phyloP scores from a whole-genome alignment of 805 yeast species.

The Candida railenensis region DNA sequence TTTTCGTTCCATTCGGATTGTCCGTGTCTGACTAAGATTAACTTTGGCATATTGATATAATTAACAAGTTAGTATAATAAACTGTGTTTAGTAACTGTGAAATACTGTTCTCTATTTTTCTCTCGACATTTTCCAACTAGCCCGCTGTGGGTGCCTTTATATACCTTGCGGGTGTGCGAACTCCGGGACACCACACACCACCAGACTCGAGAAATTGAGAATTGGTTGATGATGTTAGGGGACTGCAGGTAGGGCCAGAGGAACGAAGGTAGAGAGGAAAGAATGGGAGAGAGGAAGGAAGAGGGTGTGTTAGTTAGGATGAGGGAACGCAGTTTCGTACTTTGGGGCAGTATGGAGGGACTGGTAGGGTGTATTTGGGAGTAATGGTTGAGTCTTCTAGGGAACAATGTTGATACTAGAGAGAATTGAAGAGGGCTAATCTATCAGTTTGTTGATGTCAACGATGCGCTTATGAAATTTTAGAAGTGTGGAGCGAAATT shows the following conservation, averaged over 20 bases:
- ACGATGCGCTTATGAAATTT: conserved; percentile 2
- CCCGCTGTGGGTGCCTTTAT: conserved; percentile 2
- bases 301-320: no score
- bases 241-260: conserved; percentile 5
- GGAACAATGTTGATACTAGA: background rate
- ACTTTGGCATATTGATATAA: conserved; percentile 47
- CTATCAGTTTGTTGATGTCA: background rate
- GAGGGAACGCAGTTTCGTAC: no score
- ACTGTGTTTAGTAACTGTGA: background rate
- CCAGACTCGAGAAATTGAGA: no score
- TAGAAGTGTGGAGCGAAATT: no score
- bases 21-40: conserved; percentile 96
- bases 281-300: conserved; percentile 2
- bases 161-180: conserved; percentile 5
- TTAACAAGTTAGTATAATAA: background rate
- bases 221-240: background rate
- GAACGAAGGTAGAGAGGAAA: background rate
- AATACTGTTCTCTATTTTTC: no score
- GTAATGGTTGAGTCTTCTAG: background rate
- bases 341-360: no score
- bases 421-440: no score
- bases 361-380: background rate
- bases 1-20: conserved; percentile 99
- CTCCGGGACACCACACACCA: conserved; percentile 6
- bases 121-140: background rate